Evolutionary conservation across 1,139 yeast genomes (phyloP).

Genomic region (Yamadazyma atlantica): DNA sequence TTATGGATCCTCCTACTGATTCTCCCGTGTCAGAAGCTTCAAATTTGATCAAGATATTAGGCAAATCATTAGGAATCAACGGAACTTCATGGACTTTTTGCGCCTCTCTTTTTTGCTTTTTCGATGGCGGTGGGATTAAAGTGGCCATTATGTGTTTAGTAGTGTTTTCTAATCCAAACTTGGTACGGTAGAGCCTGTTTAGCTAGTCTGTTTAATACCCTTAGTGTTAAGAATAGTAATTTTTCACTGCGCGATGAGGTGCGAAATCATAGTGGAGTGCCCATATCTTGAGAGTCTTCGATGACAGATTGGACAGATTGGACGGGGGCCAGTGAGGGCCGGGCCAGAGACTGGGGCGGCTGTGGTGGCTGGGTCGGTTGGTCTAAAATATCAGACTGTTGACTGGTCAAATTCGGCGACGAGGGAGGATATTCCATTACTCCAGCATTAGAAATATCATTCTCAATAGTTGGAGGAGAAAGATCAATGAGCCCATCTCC

Average conservation of each 20-base stretch:
- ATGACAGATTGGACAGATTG: constrained; percentile 5
- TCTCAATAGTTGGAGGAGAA: neutral
- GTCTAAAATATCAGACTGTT: too few species aligned
- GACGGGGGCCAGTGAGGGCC: too few species aligned
- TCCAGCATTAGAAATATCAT: neutral
- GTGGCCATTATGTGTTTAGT: constrained; percentile 70
- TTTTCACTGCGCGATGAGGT: constrained; percentile 7
- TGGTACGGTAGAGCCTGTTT: too few species aligned
- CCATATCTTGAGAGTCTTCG: constrained; percentile 15
- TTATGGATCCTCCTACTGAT: constrained; percentile 74
- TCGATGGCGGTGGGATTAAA: constrained; percentile 88
- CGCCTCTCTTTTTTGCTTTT: constrained; percentile 81
- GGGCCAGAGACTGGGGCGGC: neutral
- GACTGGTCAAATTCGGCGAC: constrained; percentile 18
- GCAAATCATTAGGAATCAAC: constrained; percentile 73
- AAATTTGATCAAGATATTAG: constrained; percentile 84
- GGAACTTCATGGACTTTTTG: constrained; percentile 79
- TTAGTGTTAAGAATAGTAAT: neutral
- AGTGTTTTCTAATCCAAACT: too few species aligned
- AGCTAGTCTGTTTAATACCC: too few species aligned
- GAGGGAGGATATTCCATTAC: constrained; percentile 14
- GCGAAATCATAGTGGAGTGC: constrained; percentile 20
- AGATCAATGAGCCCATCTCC: neutral
- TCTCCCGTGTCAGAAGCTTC: constrained; percentile 97
- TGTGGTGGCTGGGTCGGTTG: too few species aligned